phyloP scores from a whole-genome alignment of 73 alveolate species.

The Uronychia setigera region DNA sequence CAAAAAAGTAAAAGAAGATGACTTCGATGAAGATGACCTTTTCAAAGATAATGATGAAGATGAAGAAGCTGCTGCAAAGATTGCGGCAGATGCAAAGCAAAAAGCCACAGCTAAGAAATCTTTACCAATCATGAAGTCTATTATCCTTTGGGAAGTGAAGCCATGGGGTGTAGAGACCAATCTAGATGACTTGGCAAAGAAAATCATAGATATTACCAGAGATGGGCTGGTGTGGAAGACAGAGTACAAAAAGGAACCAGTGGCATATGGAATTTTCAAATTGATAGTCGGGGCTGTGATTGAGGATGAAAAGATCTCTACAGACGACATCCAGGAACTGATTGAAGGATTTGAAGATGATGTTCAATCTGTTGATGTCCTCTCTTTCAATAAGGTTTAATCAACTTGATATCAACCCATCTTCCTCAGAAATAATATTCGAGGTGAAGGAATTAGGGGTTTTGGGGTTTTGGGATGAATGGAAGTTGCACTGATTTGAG shows the following conservation, averaged over 20 bases:
- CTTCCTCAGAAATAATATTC: too few relatives aligned
- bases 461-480: too few relatives aligned
- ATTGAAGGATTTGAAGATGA: constrained; percentile 48
- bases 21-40: constrained; percentile 20
- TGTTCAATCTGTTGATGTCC: constrained; percentile 85
- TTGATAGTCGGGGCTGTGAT: constrained; percentile 77
- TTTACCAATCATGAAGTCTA: constrained; percentile 65
- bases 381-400: constrained; percentile 80
- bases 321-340: constrained; percentile 49
- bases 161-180: constrained; percentile 84
- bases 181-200: constrained; percentile 76
- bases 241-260: constrained; percentile 82
- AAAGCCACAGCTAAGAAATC: constrained; percentile 43
- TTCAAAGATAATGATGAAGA: constrained; percentile 27
- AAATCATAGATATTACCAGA: constrained; percentile 52
- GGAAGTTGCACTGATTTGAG: too few relatives aligned
- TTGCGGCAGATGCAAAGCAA: constrained; percentile 14
- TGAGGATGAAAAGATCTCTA: constrained; percentile 64
- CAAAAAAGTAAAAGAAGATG: neutral
- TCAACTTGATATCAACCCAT: too few relatives aligned
- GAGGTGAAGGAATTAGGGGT: too few relatives aligned
- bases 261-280: constrained; percentile 85
- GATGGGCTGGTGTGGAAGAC: constrained; percentile 88
- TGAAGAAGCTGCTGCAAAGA: constrained; percentile 26
- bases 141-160: constrained; percentile 80